Evolutionary conservation across 2,329 filamentous ascomycete genomes (phyloP), one percentile per base, ranked within the genome.

Genomic region (Exophiala sp.): DNA sequence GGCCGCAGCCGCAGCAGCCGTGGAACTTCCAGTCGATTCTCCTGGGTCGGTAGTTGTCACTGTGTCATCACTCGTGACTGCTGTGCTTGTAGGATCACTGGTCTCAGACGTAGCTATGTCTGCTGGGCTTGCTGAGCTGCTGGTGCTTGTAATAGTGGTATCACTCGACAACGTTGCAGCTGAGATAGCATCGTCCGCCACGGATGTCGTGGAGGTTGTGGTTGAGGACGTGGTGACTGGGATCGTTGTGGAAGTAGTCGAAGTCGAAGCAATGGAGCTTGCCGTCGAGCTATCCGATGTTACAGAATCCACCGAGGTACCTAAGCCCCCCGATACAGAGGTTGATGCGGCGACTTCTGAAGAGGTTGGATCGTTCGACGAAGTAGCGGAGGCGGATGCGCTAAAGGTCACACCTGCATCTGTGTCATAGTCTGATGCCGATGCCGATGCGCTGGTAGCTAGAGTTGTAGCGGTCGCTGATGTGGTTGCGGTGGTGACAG

Each of bases 1-100:
- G 29, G 42, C 6, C 11, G 42, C 6, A 33, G 32, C 42, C 11
- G 40, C 20, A 10, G 35, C 29, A n/a, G 48, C 12, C 4, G 24
- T 12, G 6, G 41, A 39, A 32, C 10, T 36, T 21, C 32, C 51
- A 24, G 51, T n/a, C 20, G 21, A 12, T 14, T 8, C 33, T 32
- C 34, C 39, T 7, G 16, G 18, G 16, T 50, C 55, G n/a, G 52
- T 55, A 24, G 47, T 43, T 12, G 50, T 58, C 14, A 41, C 41
- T n/a, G 41, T 43, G 20, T 20, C 29, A 24, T 43, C 41, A n/a
- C 41, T 43, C n/a, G 21, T 24, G 21, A 8, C 21, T 43, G 41
- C n/a, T n/a, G 41, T 24, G 41, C 21, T 14, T 24, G 21, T 24
- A 29, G 21, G 14, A n/a, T 20, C 11, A 4, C 11, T 18, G 21